phyloP scores from a whole-genome alignment of 495 filamentous ascomycete genomes.

The Daldinia grandis region DNA sequence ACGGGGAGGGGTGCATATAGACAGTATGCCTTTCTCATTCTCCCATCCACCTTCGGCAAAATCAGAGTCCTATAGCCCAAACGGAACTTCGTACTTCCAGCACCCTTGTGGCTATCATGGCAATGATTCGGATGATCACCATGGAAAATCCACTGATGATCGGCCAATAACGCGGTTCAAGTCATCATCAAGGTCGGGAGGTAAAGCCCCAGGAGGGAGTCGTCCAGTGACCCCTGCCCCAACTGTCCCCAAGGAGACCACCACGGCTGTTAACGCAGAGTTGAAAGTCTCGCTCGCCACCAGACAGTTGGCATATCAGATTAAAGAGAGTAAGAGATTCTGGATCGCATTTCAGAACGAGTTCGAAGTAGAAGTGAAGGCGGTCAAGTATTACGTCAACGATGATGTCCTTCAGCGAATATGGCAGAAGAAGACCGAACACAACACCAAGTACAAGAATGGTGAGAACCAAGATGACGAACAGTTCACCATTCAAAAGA shows the following conservation, averaged over 20 bases:
- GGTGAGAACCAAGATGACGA: constrained; percentile 35
- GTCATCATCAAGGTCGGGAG: neutral
- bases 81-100: constrained; percentile 16
- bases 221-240: constrained; percentile 24
- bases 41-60: constrained; percentile 1
- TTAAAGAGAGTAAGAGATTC: constrained; percentile 40
- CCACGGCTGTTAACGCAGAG: constrained; percentile 23
- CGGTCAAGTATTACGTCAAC: constrained; percentile 41
- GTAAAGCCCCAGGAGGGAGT: neutral
- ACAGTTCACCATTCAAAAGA: constrained; percentile 36
- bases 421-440: constrained; percentile 44
- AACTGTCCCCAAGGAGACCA: constrained; percentile 35
- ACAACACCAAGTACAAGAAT: constrained; percentile 28
- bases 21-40: neutral
- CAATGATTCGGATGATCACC: neutral
- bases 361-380: constrained; percentile 40
- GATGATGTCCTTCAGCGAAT: constrained; percentile 40
- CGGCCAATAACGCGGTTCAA: neutral
- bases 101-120: constrained; percentile 24
- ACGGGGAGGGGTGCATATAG: neutral
- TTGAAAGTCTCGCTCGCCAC: constrained; percentile 39
- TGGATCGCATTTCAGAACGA: constrained; percentile 43
- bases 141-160: neutral
- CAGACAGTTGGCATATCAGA: constrained; percentile 39
- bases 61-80: constrained; percentile 7